Percentiles rank a stretch among this genome's conserved stretches.
phyloP scores from a whole-genome alignment of 352 stramenopile genomes.

The Phytophthora fragariae region DNA sequence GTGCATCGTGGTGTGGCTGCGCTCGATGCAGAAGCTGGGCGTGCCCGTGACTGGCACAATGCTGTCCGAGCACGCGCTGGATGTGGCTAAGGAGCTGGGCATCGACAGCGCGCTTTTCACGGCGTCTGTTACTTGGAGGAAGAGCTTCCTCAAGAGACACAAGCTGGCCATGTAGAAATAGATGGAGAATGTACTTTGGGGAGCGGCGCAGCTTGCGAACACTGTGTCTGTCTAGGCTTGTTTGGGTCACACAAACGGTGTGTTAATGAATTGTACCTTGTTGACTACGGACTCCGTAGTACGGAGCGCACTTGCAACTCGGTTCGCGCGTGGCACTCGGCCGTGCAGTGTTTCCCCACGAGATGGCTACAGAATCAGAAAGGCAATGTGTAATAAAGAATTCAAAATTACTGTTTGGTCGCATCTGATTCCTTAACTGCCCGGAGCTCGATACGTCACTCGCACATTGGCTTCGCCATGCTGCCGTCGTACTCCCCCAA shows the following conservation, averaged over 20 bases:
- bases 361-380: conserved; percentile 10
- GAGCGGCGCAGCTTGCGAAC: background rate
- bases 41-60: conserved; percentile 41
- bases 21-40: conserved; percentile 38
- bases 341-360: too few species aligned
- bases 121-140: conserved; percentile 39
- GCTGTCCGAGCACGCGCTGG: conserved; percentile 40
- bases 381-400: background rate
- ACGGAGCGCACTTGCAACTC: too few species aligned
- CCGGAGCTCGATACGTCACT: conserved; percentile 14
- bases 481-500: conserved; percentile 33
- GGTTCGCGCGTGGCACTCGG: too few species aligned
- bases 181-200: background rate
- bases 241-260: background rate
- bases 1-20: conserved; percentile 49
- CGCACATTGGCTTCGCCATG: conserved; percentile 15
- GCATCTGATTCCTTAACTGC: conserved; percentile 5
- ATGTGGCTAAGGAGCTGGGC: conserved; percentile 44
- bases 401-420: background rate
- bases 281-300: background rate
- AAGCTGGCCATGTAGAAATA: conserved; percentile 30
- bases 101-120: conserved; percentile 40
- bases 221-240: background rate
- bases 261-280: background rate
- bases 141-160: conserved; percentile 44